phyloP scores from a whole-genome alignment of 805 yeast species.

The Kodamaea sagamina region DNA sequence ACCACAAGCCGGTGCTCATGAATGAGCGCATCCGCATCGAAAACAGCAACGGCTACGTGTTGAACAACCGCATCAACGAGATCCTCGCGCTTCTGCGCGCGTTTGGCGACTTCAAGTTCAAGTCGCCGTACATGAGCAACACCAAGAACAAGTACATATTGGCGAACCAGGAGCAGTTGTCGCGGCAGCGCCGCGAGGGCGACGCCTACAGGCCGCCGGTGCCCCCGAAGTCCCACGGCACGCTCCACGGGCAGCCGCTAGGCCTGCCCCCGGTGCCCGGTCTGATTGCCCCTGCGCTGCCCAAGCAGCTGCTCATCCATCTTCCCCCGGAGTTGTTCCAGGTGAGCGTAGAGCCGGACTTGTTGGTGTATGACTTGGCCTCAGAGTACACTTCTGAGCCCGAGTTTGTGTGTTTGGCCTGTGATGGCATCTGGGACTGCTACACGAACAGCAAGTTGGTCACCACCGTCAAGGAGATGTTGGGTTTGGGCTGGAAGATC shows the following conservation, averaged over 20 bases:
- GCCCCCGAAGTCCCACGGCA: slow-evolving; percentile 1
- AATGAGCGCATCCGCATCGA: slow-evolving; percentile 46
- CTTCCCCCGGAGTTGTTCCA: slow-evolving; percentile 47
- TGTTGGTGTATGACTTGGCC: slow-evolving; percentile 37
- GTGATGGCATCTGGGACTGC: slow-evolving; percentile 53
- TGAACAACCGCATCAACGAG: slow-evolving; percentile 43
- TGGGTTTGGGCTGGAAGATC: slow-evolving; percentile 57
- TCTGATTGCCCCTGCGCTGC: slow-evolving; percentile 8
- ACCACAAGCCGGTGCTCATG: slow-evolving; percentile 47
- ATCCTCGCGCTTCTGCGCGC: slow-evolving; percentile 46
- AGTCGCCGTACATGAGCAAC: slow-evolving; percentile 37
- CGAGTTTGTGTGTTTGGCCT: slow-evolving; percentile 44
- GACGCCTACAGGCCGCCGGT: slow-evolving; percentile 3
- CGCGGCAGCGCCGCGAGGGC: not conserved
- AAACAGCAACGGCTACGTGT: slow-evolving; percentile 40
- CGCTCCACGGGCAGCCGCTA: slow-evolving; percentile 1
- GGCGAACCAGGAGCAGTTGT: slow-evolving; percentile 16
- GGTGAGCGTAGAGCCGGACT: slow-evolving; percentile 47
- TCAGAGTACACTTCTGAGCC: slow-evolving; percentile 20
- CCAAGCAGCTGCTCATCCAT: slow-evolving; percentile 25
- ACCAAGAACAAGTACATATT: slow-evolving; percentile 33
- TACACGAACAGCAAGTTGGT: slow-evolving; percentile 57
- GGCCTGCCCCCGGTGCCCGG: slow-evolving; percentile 1
- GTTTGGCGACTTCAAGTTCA: slow-evolving; percentile 47
- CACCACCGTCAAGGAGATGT: slow-evolving; percentile 54